Conservation (phyloP, 2,329 filamentous ascomycete species). For the Shiraia sp. region DNA sequence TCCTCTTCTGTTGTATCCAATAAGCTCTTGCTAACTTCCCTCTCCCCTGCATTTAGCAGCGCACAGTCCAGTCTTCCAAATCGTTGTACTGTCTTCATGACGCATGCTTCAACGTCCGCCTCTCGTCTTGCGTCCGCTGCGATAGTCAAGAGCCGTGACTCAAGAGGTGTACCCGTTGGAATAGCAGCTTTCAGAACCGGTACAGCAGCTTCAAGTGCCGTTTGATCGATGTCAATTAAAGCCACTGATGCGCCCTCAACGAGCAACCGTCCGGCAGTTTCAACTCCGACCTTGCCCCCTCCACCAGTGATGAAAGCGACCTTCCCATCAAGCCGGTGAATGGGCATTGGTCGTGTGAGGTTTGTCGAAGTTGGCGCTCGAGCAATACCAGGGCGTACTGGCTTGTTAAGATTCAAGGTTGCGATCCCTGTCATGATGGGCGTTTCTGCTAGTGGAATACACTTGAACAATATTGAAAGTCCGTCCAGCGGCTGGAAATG, state of each 20-base stretch:
- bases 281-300: constrained; percentile 39
- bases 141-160: constrained; percentile 35
- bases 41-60: constrained; percentile 33
- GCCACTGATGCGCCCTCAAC: constrained; percentile 44
- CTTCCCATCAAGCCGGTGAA: constrained; percentile 35
- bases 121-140: constrained; percentile 43
- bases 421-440: constrained; percentile 23
- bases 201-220: constrained; percentile 30
- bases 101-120: constrained; percentile 28
- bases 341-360: constrained; percentile 30
- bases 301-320: constrained; percentile 41
- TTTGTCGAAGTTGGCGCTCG: constrained; percentile 32
- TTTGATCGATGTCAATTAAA: constrained; percentile 40
- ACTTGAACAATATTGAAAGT: background rate
- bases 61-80: constrained; percentile 35
- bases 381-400: constrained; percentile 26
- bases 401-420: constrained; percentile 29
- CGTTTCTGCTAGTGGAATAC: constrained; percentile 1
- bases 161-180: constrained; percentile 27
- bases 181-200: constrained; percentile 29
- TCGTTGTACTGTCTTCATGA: constrained; percentile 28
- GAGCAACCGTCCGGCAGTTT: constrained; percentile 41
- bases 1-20: constrained; percentile 44
- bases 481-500: constrained; percentile 14
- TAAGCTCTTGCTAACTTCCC: constrained; percentile 33